phyloP scores from a whole-genome alignment of 2,329 filamentous ascomycete species.

The Botryotinia narcissicola region DNA sequence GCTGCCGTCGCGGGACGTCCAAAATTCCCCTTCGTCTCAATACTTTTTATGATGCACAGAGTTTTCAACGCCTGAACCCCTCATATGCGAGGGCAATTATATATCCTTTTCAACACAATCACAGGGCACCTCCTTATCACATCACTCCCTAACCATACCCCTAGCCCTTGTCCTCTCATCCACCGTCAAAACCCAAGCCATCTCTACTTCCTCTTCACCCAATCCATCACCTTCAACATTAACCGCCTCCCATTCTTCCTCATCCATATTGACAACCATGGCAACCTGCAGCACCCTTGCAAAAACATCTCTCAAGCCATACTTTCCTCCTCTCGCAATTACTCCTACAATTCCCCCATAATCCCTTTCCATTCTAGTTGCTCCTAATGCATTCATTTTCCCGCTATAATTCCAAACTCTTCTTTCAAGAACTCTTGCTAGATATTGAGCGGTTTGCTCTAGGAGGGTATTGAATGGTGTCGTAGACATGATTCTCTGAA shows the following conservation, averaged over 20 bases:
- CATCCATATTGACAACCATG: constrained; percentile 90
- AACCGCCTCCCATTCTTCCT: constrained; percentile 89
- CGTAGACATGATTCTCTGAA: constrained; percentile 79
- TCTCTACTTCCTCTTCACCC: constrained; percentile 56
- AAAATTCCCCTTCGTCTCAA: background rate
- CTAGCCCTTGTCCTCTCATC: constrained; percentile 75
- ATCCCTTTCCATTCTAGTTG: constrained; percentile 80
- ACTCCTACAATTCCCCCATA: constrained; percentile 70
- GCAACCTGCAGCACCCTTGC: constrained; percentile 74
- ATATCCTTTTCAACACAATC: background rate
- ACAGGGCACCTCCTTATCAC: background rate
- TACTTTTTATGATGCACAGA: background rate
- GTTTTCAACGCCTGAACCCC: background rate
- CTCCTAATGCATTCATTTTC: constrained; percentile 73
- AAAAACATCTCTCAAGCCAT: constrained; percentile 75
- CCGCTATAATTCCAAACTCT: constrained; percentile 78
- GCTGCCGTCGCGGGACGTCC: background rate
- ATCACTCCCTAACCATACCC: constrained; percentile 53
- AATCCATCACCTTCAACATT: constrained; percentile 39
- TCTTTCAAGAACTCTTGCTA: constrained; percentile 72
- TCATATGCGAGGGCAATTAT: background rate
- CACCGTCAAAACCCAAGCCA: constrained; percentile 67
- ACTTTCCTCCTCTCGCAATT: constrained; percentile 67
- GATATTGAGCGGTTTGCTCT: constrained; percentile 33
- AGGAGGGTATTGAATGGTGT: constrained; percentile 73